A percentile compares a stretch with the other conserved stretches of the same genome.
Conservation (phyloP, 176 grass and related monocot species). For the Eragrostis nindensis region DNA sequence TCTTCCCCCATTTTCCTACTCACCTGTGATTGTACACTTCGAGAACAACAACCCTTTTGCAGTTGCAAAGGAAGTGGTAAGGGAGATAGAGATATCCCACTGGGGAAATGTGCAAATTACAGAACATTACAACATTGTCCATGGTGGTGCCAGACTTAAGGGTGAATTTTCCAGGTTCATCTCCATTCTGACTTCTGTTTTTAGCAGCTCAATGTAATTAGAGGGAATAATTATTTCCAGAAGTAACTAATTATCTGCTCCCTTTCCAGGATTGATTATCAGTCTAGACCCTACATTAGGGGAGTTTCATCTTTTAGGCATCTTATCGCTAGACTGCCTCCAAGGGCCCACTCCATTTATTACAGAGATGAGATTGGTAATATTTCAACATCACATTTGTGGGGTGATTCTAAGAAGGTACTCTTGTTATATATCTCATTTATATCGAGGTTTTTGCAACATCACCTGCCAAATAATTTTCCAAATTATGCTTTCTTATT, state of each 20-base stretch:
- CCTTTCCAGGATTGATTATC: conserved; percentile 85
- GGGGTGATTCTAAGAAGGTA: conserved; percentile 96
- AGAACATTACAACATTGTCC: conserved; percentile 85
- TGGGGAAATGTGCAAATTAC: conserved; percentile 95
- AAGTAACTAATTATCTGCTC: conserved; percentile 31
- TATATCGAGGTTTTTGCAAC: not conserved
- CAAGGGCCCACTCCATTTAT: conserved; percentile 93
- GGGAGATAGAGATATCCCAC: conserved; percentile 96
- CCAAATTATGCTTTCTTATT: conserved; percentile 35
- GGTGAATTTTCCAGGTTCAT: conserved; percentile 95
- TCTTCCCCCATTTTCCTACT: conserved; percentile 75
- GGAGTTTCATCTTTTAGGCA: conserved; percentile 89
- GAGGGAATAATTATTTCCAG: not conserved
- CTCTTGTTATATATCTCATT: conserved; percentile 21
- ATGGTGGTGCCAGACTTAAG: conserved; percentile 90
- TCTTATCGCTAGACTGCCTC: conserved; percentile 80
- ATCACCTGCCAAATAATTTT: not conserved
- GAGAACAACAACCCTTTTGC: conserved; percentile 98
- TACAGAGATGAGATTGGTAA: conserved; percentile 99
- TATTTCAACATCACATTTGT: conserved; percentile 95
- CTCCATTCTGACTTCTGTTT: conserved; percentile 23
- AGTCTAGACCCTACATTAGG: conserved; percentile 75
- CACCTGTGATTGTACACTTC: conserved; percentile 77
- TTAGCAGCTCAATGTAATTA: not conserved
- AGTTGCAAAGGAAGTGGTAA: conserved; percentile 82